Evolutionary conservation across 352 stramenopile species (phyloP), one percentile per base, ranked within the genome.

Genomic region (Aphanomyces euteiches): DNA sequence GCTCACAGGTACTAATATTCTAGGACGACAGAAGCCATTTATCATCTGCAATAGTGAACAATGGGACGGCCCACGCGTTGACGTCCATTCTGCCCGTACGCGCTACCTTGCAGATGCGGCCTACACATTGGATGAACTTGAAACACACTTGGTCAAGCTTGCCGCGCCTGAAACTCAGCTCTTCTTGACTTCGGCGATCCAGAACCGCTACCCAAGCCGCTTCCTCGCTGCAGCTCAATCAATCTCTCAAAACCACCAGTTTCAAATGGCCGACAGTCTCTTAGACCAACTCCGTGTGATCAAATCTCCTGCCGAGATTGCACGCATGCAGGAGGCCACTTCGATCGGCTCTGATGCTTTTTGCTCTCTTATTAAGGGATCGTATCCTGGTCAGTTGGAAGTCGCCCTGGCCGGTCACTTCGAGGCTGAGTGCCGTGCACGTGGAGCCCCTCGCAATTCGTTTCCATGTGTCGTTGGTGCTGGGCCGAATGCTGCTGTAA

Each of bases 381-480:
- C 82, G 5, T 73, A 75, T 3, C 74, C 81, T 10, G 82, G 80
- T 4, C 90, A 92, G 76, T 81, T 83, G 4, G 86, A 94, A 60
- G 72, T 89, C n/a, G 83, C 84, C 39, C 75, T 94, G 7, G 84
- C 79, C 3, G 85, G 82, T 38, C 78, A 80, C 21, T 94, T 92
- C 67, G 86, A 94, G 61, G 74, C 77, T 0, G 84, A 82, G 5
- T 84, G 85, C 56, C 90, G 90, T 72, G 79, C 82, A 43, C 87
- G 92, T 56, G 86, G 86, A 7, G 84, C 86, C 39, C 72, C 90
- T 5, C 90, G 84, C 78, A 89, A 89, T 47, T 87, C 86, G 56
- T 94, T 94, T 70, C 86, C 86, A 45, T 90, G 87, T 40, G 86
- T 94, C n/a, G 86, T 94, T 15, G 86, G 84, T 5, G 78, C 82